phyloP scores from a whole-genome alignment of 305 asterid genomes.

The Galium porrigens region DNA sequence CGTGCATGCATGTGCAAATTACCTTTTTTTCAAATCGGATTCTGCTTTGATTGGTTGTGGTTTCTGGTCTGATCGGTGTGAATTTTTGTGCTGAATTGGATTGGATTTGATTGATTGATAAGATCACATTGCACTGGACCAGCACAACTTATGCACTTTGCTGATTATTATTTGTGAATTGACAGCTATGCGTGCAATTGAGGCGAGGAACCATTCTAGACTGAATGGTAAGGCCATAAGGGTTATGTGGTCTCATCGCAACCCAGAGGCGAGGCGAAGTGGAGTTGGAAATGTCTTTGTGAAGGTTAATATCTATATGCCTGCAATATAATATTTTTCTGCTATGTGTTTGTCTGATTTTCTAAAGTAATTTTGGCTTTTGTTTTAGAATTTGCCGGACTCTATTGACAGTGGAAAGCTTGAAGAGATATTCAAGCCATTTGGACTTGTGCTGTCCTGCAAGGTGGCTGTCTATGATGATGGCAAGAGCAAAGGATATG shows the following conservation, averaged over 20 bases:
- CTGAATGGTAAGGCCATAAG: slow-evolving; percentile 57
- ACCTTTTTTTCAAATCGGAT: neutral
- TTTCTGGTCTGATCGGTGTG: slow-evolving; percentile 1
- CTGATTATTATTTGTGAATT: slow-evolving; percentile 1
- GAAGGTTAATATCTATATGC: slow-evolving; percentile 34
- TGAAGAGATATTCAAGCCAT: slow-evolving; percentile 61
- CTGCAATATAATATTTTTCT: neutral
- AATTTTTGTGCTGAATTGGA: neutral
- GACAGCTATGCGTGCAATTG: slow-evolving; percentile 49
- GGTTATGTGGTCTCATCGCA: slow-evolving; percentile 80
- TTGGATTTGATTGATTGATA: slow-evolving; percentile 5
- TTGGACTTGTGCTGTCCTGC: slow-evolving; percentile 62
- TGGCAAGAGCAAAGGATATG: slow-evolving; percentile 87
- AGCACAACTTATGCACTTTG: neutral
- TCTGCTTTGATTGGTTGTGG: slow-evolving; percentile 7
- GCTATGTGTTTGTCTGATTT: slow-evolving; percentile 5
- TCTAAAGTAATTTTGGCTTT: slow-evolving; percentile 9
- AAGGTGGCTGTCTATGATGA: slow-evolving; percentile 62
- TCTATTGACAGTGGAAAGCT: slow-evolving; percentile 53
- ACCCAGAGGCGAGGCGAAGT: slow-evolving; percentile 61
- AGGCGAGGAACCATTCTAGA: slow-evolving; percentile 45
- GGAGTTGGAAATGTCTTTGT: slow-evolving; percentile 78
- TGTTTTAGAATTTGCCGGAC: slow-evolving; percentile 54
- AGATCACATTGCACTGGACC: neutral
- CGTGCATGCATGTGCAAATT: slow-evolving; percentile 11